Percentiles rank a stretch among this genome's conserved stretches.
phyloP scores from a whole-genome alignment of 78 protist species.

The Emiliania huxleyi region DNA sequence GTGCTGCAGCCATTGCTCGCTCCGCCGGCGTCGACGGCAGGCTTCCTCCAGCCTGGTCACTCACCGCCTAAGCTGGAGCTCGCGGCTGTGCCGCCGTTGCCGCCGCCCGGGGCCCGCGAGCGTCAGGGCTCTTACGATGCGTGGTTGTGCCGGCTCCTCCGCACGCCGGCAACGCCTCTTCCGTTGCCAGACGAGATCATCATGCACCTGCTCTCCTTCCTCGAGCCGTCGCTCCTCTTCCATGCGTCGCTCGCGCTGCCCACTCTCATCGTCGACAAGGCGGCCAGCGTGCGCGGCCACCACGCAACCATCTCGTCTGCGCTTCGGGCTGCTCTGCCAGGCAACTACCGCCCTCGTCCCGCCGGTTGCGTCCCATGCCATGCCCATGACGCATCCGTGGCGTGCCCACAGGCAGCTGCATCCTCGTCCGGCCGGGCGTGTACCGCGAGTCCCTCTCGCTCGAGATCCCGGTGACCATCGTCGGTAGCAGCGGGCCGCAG shows the following conservation, averaged over 20 bases:
- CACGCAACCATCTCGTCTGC: neutral
- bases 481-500: neutral
- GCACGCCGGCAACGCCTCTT: neutral
- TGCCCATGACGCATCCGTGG: too few species aligned
- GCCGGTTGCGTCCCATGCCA: too few species aligned
- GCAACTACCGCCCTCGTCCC: too few species aligned
- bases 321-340: neutral
- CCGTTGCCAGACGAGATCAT: neutral
- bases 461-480: neutral
- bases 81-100: neutral
- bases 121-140: neutral
- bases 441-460: neutral
- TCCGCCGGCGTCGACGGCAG: neutral
- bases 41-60: neutral
- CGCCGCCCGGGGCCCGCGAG: neutral
- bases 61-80: neutral
- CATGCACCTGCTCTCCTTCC: neutral
- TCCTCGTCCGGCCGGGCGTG: slow-evolving; percentile 10
- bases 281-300: neutral
- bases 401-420: too few species aligned
- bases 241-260: neutral
- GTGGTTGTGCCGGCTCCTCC: slow-evolving; percentile 10
- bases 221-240: neutral
- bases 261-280: neutral
- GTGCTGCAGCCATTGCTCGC: neutral